Base-by-base conservation (phyloP, 345 rosid genomes). In the Hevea brasiliensis region DNA sequence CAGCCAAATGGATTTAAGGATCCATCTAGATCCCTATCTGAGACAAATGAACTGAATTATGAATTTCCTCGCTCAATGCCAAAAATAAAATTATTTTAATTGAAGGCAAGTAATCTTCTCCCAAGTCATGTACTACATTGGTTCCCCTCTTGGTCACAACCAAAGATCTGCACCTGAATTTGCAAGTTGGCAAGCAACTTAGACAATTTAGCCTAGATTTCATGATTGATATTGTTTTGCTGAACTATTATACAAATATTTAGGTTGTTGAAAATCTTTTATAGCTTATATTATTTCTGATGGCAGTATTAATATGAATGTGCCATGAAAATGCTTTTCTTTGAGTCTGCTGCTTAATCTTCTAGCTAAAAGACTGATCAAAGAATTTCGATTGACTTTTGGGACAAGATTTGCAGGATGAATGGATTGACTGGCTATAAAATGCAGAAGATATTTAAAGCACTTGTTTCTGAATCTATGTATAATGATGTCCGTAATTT, bases 361-460 rank as follows among this genome's bases (percentile, higher is more conserved):
- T 42, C 35, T 47, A 40, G 53, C 47, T 71, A 24, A 73, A 60
- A 53, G 65, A 73, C 74, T 76, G 82, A 74, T 76, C 62, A 41
- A 76, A 70, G 81, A 72, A 74, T 68, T 77, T 69, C 71, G 51
- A 61, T 79, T 85, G 86, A 84, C 72, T 68, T 51, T 58, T 82
- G 77, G 78, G 78, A 77, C 84, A 74, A 79, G 72, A 74, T 64
- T 57, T 88, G 85, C 94, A 95, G 99, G 96, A 88, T 92, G 97
- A 95, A 89, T 81, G 98, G 99, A 55, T 73, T 87, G 82, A 90
- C 94, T 56, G 99, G 98, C 76, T 76, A 78, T 81, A 84, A 91
- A 69, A 85, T 84, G 92, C 98, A 87, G 81, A 92, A 86, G 76
- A 91, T 90, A 80, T 92, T 90, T 70, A 87, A 88, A 76, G 88